A percentile compares a stretch with the other conserved stretches of the same genome.
Evolutionary conservation across 2,329 filamentous ascomycete species (phyloP).

Genomic region (Cylindrodendrum hubeiense): DNA sequence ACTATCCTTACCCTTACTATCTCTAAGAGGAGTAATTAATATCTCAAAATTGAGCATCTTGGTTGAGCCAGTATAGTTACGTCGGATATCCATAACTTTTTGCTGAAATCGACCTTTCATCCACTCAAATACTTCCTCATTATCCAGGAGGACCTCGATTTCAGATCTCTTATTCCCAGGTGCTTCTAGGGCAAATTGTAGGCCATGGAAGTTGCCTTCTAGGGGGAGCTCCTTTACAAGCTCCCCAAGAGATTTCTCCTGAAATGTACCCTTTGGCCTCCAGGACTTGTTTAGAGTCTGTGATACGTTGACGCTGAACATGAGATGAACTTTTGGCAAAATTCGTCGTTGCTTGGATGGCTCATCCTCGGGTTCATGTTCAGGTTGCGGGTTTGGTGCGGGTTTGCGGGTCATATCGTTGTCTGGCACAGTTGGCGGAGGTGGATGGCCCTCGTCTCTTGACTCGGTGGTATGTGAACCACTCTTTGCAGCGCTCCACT

Average conservation of each 20-base stretch:
- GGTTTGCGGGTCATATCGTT: neutral
- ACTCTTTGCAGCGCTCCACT: too few species aligned
- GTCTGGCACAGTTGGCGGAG: neutral
- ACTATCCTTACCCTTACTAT: neutral
- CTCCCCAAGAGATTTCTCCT: neutral
- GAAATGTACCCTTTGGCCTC: slow-evolving; percentile 2
- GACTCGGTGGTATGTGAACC: neutral
- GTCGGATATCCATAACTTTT: neutral
- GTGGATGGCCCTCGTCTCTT: neutral
- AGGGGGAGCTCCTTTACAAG: slow-evolving; percentile 4
- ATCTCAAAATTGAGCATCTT: slow-evolving; percentile 10
- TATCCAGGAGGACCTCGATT: neutral
- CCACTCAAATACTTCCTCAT: neutral
- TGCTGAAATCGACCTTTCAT: slow-evolving; percentile 3
- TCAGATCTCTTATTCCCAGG: neutral
- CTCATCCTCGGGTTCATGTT: neutral
- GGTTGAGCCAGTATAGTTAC: neutral
- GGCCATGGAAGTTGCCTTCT: neutral
- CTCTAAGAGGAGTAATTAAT: neutral
- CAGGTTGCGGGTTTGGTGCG: neutral
- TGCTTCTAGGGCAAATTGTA: slow-evolving; percentile 2
- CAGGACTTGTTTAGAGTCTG: neutral
- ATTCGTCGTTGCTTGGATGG: neutral
- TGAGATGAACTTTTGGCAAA: neutral
- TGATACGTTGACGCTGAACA: slow-evolving; percentile 10